Evolutionary conservation across 305 asterid species (phyloP).

Genomic region (Fraxinus paxiana): DNA sequence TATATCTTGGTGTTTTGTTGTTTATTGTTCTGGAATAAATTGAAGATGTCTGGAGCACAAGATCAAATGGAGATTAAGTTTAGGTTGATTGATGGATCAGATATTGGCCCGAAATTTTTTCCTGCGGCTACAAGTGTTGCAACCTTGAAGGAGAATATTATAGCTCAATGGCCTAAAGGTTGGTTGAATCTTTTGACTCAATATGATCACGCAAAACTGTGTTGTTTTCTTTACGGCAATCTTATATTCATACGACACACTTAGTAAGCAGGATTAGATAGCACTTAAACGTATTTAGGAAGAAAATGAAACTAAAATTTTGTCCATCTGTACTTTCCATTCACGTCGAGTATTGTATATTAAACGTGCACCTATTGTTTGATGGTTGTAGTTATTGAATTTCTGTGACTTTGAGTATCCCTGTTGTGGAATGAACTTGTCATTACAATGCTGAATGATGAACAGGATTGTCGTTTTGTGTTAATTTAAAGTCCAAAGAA

Average conservation of each 20-base stretch:
- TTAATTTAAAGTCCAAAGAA: neutral
- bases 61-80: slow-evolving; percentile 82
- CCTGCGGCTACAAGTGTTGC: slow-evolving; percentile 65
- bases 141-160: slow-evolving; percentile 77
- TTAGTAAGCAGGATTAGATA: neutral
- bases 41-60: slow-evolving; percentile 56
- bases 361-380: neutral
- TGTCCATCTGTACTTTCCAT: neutral
- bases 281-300: neutral
- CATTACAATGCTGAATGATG: neutral
- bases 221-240: neutral
- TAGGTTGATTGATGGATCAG: slow-evolving; percentile 87
- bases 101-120: slow-evolving; percentile 74
- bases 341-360: neutral
- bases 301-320: neutral
- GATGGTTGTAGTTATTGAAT: neutral
- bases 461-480: neutral
- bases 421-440: neutral
- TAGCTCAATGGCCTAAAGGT: slow-evolving; percentile 96
- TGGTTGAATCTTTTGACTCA: slow-evolving; percentile 24
- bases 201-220: neutral
- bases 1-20: slow-evolving; percentile 33
- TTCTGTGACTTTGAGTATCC: neutral
- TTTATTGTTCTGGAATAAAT: slow-evolving; percentile 18
- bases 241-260: neutral